Percentiles rank a stretch among this genome's conserved stretches.
Evolutionary conservation across 768 basidiomycete species (phyloP).

Genomic region (Leccinellum luteum): DNA sequence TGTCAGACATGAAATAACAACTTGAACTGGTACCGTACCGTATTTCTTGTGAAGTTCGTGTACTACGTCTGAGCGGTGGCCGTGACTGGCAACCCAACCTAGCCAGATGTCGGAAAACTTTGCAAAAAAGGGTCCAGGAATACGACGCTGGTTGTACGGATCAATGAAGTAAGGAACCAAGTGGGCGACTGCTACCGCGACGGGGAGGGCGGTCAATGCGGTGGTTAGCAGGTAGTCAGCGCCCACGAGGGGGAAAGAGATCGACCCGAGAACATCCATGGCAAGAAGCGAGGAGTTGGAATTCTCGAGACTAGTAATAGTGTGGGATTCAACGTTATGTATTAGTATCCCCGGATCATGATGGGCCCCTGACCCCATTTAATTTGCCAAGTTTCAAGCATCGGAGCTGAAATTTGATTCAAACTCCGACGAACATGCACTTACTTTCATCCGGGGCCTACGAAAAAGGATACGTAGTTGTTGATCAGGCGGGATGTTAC

Average conservation of each 20-base stretch:
- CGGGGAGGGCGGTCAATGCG: constrained; percentile 12
- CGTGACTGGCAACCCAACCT: constrained; percentile 58
- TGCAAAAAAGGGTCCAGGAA: constrained; percentile 71
- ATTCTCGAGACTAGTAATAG: too few relatives aligned
- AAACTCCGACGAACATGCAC: too few relatives aligned
- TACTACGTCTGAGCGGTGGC: constrained; percentile 72
- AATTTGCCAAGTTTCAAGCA: not conserved
- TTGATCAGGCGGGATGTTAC: too few relatives aligned
- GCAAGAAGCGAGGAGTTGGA: not conserved
- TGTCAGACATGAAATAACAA: not conserved
- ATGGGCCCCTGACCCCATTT: not conserved
- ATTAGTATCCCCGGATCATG: constrained; percentile 3
- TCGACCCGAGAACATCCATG: constrained; percentile 17
- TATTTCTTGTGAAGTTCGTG: constrained; percentile 72
- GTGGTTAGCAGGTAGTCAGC: constrained; percentile 2
- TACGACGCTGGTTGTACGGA: constrained; percentile 52
- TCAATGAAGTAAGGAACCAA: constrained; percentile 55
- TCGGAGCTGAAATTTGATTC: too few relatives aligned
- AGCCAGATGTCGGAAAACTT: constrained; percentile 75
- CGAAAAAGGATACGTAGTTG: too few relatives aligned
- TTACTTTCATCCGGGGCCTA: too few relatives aligned
- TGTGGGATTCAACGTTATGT: not conserved
- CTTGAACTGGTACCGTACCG: constrained; percentile 42
- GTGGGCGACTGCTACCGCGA: constrained; percentile 27
- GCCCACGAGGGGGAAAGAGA: constrained; percentile 2